These are phyloP conservation scores for Cyclotella sp. DNA, from an alignment of 108 stramenopile species.

Conservation along the genomic window DNA sequence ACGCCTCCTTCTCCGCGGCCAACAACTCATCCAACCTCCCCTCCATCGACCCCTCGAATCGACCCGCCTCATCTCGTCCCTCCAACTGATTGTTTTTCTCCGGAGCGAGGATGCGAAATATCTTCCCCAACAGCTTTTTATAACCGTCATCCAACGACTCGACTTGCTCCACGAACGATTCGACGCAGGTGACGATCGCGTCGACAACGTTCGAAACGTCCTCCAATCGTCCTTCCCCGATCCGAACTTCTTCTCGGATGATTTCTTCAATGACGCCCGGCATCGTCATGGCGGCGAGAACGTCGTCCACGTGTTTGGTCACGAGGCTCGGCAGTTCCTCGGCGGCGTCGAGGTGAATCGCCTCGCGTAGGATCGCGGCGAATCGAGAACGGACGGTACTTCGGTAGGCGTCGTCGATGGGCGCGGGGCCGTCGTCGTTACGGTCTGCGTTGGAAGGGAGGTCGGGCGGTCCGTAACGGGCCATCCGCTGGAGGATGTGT, in stretches of 20 bases:
- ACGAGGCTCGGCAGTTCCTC: constrained; percentile 36
- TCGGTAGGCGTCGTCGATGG: neutral
- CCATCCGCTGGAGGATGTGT: neutral
- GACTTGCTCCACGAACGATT: constrained; percentile 71
- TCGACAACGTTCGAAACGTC: constrained; percentile 54
- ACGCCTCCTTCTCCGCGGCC: constrained; percentile 61
- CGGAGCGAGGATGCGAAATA: constrained; percentile 60
- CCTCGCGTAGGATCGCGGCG: constrained; percentile 3
- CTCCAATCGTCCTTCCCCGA: constrained; percentile 21
- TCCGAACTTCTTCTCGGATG: constrained; percentile 31
- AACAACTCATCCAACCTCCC: constrained; percentile 62
- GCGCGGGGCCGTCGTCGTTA: neutral
- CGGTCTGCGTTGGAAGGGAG: neutral
- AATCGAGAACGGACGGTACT: constrained; percentile 29
- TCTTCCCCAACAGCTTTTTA: constrained; percentile 72
- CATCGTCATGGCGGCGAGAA: constrained; percentile 22
- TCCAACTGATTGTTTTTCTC: constrained; percentile 23
- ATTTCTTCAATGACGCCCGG: constrained; percentile 34
- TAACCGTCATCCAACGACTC: constrained; percentile 56
- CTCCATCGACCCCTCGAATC: constrained; percentile 32
- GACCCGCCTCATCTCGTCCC: neutral
- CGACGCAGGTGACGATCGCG: constrained; percentile 67
- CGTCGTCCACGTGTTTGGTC: constrained; percentile 26
- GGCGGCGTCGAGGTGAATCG: neutral
- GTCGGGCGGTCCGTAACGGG: neutral